Evolutionary conservation across 768 basidiomycete genomes (phyloP), one percentile per base, ranked within the genome.

Genomic region (Macrolepiota dolichaula): DNA sequence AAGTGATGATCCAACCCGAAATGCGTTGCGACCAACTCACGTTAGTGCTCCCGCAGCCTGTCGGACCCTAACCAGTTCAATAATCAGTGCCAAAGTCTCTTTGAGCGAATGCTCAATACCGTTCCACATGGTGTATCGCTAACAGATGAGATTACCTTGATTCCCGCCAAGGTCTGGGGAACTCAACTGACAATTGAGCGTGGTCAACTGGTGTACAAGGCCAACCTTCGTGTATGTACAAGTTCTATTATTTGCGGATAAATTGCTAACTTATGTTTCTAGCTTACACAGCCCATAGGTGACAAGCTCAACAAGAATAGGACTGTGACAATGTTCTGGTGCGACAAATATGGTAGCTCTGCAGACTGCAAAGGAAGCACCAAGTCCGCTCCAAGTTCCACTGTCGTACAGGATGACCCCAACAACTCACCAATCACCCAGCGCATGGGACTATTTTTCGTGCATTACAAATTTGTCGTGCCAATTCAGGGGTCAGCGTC

Each of bases 61-160:
- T 68, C 76, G 6, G 68, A 74, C 42, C 57, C 73, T 1, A 68
- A 70, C 19, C 64, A 71, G 15, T 82, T 79, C 65, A 63, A 69
- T 49, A 71, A 68, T 22, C 71, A 75, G 37, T 84, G 82, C 67
- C 68, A 72, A 49, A 67, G 60, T 40, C 66, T 82, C 1, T 64
- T 84, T 46, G 69, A 70, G 52, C 74, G 77, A 44, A 82, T 84
- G 82, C 61, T 84, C 37, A 73, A 84, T 64, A 76, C 75, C 19
- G 81, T 84, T n/a, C 78, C 81, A 1, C 70, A 67, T 17, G 72
- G 69, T 51, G 79, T 84, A 17, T 72, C 69, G 0, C 67, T 84
- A n/a, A 80, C 79, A 29, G 75, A 79, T 12, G 73, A 79, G 60
- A 77, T 82, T 50, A 71, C 73, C 17, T 71, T 80, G 9, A 65